phyloP scores from a whole-genome alignment of 139 green algal species.

The Volvox africanus region DNA sequence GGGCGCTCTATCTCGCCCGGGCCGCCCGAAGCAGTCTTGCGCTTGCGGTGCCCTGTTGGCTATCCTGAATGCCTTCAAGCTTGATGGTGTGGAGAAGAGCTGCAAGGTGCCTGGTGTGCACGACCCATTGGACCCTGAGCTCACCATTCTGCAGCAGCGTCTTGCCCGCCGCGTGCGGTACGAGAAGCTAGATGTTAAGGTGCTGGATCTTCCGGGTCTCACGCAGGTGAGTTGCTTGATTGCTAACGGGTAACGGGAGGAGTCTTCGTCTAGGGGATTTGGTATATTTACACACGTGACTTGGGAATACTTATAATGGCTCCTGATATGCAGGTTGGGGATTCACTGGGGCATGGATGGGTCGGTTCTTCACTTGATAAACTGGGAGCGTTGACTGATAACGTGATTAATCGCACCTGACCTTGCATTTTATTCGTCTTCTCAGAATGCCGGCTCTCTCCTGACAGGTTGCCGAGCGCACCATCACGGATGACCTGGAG shows the following conservation, averaged over 20 bases:
- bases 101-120: constrained; percentile 68
- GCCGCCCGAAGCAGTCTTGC: constrained; percentile 67
- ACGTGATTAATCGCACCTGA: neutral
- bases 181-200: constrained; percentile 58
- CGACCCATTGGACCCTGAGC: constrained; percentile 86
- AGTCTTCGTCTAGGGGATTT: too few species aligned
- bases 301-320: too few species aligned
- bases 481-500: constrained; percentile 88
- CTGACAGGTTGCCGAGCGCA: constrained; percentile 68
- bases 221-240: constrained; percentile 58
- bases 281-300: too few species aligned
- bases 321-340: too few species aligned
- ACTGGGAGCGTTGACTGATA: too few species aligned
- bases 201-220: constrained; percentile 76
- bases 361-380: too few species aligned
- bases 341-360: too few species aligned
- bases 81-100: constrained; percentile 54
- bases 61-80: constrained; percentile 57
- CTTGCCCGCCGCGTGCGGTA: constrained; percentile 72
- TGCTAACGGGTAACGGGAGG: too few species aligned
- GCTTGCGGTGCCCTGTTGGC: constrained; percentile 89
- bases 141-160: constrained; percentile 87
- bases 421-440: neutral
- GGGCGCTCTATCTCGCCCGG: constrained; percentile 79
- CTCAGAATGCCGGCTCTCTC: too few species aligned